Evolutionary conservation across 139 green algal species (phyloP).

Genomic region (Chlamydomonas sphaeroides): DNA sequence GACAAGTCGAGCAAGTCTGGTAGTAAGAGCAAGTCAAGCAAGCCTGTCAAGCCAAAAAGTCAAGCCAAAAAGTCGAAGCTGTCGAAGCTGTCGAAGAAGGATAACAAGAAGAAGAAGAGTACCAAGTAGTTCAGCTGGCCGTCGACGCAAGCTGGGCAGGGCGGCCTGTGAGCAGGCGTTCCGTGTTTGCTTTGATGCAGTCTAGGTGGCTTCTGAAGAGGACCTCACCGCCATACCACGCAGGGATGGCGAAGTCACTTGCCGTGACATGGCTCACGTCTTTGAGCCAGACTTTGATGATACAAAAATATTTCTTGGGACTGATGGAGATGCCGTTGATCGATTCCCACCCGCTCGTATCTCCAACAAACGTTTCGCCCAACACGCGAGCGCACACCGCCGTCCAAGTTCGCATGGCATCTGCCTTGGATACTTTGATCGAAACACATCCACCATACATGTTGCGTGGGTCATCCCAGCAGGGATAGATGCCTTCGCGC

Average conservation of each 20-base stretch:
- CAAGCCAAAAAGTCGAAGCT: no score
- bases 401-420: background rate
- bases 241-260: background rate
- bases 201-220: background rate
- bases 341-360: background rate
- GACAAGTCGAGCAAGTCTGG: no score
- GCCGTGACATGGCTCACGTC: no score
- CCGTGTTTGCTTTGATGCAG: background rate
- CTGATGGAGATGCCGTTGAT: background rate
- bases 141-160: no score
- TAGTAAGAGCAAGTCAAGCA: no score
- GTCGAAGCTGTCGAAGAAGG: no score
- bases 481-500: constrained; percentile 6
- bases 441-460: background rate
- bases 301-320: background rate
- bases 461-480: background rate
- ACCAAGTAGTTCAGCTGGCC: no score
- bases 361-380: background rate
- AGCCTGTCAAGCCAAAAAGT: no score
- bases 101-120: no score
- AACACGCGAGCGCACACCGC: background rate
- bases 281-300: constrained; percentile 16
- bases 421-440: background rate
- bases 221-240: background rate
- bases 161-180: no score